Base-by-base conservation (phyloP, 768 basidiomycete genomes). In the Holtermannia corniformis region DNA sequence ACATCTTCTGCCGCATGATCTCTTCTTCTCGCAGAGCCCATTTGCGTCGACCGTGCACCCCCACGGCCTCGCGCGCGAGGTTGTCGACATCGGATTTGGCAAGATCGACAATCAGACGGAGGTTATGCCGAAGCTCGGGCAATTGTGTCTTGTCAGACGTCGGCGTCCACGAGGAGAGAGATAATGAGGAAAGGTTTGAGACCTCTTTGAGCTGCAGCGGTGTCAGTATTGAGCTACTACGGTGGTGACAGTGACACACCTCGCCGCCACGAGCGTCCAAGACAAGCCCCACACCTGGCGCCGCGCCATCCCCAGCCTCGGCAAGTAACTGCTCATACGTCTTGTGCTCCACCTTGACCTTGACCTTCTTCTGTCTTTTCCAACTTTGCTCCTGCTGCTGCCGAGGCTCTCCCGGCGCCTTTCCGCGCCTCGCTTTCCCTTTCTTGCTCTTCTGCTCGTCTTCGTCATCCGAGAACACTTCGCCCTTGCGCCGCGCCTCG, bases 101-200 rank as follows among this genome's bases (percentile, higher is more conserved):
- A 1, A 82, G 78, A 44, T 90, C 87, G 1, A 81, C 78, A 27
- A 99, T 88, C 41, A 96, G 79, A 3, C 86, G 82, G 23, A 99
- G 74, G 70, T 97, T 99, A 70, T 99, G 92, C 22, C 93, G 81
- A n/a, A 99, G 81, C 76, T 99, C 95, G 0, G 95, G 95, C 57
- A 97, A 83, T 50, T 87, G 84, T 45, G 83, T 87, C 4, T 84
- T 79, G 61, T 99, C 93, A 13, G 82, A 81, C 0, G 89, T 82
- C 0, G 89, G 88, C 10, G 86, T 83, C 90, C 91, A 95, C 2
- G 62, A 60, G 3, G 70, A 71, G 81, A 81, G 54, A 78, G 84
- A 60, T 78, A 91, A 74, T 41, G 89, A 84, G 12, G 89, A 81
- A 45, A 97, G 69, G 1, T 90, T 91, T 3, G 85, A 78, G 21